phyloP scores from a whole-genome alignment of 2,329 filamentous ascomycete genomes.

The Endocalyx cinctus region DNA sequence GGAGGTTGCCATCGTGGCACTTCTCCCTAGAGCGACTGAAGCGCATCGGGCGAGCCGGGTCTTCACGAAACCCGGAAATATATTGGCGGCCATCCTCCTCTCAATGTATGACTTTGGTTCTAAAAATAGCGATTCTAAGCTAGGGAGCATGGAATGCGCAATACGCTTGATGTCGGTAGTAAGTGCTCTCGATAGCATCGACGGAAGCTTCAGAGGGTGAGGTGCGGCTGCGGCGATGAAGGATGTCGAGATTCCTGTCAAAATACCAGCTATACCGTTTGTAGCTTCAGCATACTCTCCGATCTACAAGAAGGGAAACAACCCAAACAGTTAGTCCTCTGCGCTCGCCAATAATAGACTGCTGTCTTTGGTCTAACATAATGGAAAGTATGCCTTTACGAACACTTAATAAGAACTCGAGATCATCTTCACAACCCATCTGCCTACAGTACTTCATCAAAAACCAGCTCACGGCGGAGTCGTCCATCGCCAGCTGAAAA shows the following conservation, averaged over 20 bases:
- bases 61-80: slow-evolving; percentile 50
- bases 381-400: slow-evolving; percentile 10
- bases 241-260: slow-evolving; percentile 40
- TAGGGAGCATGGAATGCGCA: slow-evolving; percentile 39
- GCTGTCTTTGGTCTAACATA: too few species aligned
- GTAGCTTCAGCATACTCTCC: slow-evolving; percentile 41
- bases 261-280: slow-evolving; percentile 38
- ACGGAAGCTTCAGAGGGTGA: slow-evolving; percentile 37
- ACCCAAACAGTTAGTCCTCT: too few species aligned
- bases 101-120: slow-evolving; percentile 41
- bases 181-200: slow-evolving; percentile 34
- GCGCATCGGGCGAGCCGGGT: slow-evolving; percentile 45
- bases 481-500: slow-evolving; percentile 45
- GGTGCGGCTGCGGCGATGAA: slow-evolving; percentile 32
- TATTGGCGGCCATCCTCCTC: slow-evolving; percentile 36
- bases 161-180: slow-evolving; percentile 43
- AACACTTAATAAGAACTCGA: slow-evolving; percentile 49
- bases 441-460: slow-evolving; percentile 46
- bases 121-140: slow-evolving; percentile 39
- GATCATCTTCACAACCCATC: slow-evolving; percentile 41
- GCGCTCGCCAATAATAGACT: too few species aligned
- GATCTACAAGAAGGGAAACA: slow-evolving; percentile 20
- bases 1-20: slow-evolving; percentile 23
- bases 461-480: slow-evolving; percentile 41
- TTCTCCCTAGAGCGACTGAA: slow-evolving; percentile 29